Percentiles rank a stretch among this genome's conserved stretches.
Conservation (phyloP, 2,329 filamentous ascomycete species). For the Colletotrichum lentis region DNA sequence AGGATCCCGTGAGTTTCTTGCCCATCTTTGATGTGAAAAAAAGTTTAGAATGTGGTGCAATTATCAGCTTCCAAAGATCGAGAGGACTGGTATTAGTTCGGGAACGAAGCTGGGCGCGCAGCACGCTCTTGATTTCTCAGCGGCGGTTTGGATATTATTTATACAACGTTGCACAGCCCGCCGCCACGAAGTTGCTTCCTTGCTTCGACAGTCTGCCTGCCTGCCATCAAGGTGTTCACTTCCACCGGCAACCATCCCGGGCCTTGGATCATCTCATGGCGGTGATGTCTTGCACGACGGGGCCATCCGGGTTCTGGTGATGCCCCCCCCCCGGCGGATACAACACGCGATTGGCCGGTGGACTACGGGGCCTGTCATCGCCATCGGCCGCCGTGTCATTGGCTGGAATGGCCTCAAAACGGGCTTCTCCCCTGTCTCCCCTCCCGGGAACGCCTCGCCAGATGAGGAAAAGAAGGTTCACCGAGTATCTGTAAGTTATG, state of each 20-base stretch:
- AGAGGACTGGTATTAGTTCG: not conserved
- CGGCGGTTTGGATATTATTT: not conserved
- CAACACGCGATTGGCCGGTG: conserved; percentile 33
- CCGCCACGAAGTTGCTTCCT: not conserved
- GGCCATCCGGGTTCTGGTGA: conserved; percentile 33
- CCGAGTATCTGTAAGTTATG: no score
- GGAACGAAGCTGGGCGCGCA: no score
- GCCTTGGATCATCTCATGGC: not conserved
- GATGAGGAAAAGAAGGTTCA: conserved; percentile 2
- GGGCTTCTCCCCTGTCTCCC: not conserved
- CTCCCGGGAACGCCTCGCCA: conserved; percentile 7
- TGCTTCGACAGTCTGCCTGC: no score
- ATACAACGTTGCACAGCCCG: not conserved
- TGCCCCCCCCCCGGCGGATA: not conserved
- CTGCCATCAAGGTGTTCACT: conserved; percentile 33
- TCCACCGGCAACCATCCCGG: not conserved
- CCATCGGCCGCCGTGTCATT: conserved; percentile 29
- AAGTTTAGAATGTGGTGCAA: not conserved
- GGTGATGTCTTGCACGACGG: not conserved
- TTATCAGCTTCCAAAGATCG: no score
- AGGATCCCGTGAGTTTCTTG: conserved; percentile 27
- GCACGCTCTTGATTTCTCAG: not conserved
- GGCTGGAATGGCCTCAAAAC: not conserved
- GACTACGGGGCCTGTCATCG: conserved; percentile 27
- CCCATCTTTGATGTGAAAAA: conserved; percentile 21